Percentiles rank a stretch among this genome's conserved stretches.
These are phyloP conservation scores for Boletales sp. DNA, from an alignment of 768 basidiomycete genomes.

Conservation along the genomic window DNA sequence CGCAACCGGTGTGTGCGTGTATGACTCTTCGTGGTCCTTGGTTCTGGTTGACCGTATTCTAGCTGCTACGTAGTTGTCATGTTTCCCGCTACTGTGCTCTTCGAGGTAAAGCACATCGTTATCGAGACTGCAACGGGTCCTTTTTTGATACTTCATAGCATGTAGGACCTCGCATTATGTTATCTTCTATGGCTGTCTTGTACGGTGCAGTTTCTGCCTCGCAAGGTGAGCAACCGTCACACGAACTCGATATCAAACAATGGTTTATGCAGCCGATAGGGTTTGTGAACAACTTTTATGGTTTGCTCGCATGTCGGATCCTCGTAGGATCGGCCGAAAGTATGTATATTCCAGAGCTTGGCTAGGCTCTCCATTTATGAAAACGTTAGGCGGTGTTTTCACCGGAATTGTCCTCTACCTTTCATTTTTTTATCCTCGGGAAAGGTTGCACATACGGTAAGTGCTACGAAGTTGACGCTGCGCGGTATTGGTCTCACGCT, in stretches of 20 bases:
- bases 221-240: conserved; percentile 40
- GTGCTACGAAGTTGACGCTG: conserved; percentile 11
- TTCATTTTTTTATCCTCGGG: conserved; percentile 43
- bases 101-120: no score
- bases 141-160: conserved; percentile 11
- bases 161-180: conserved; percentile 50
- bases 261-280: conserved; percentile 26
- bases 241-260: background rate
- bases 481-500: conserved; percentile 1
- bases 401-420: conserved; percentile 45
- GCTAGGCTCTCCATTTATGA: conserved; percentile 1
- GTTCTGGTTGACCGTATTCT: no score
- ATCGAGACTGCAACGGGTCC: no score
- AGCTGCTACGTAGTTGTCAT: no score
- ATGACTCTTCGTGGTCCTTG: no score
- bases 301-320: conserved; percentile 48
- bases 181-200: conserved; percentile 57
- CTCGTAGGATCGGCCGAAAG: conserved; percentile 58
- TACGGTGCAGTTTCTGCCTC: conserved; percentile 64
- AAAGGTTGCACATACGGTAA: conserved; percentile 21
- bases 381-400: conserved; percentile 40
- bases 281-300: conserved; percentile 45
- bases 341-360: conserved; percentile 11
- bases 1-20: no score
- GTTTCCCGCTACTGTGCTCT: no score